Evolutionary conservation across 768 basidiomycete genomes (phyloP), one percentile per base, ranked within the genome.

Genomic region (Clitopilus hobsonii): DNA sequence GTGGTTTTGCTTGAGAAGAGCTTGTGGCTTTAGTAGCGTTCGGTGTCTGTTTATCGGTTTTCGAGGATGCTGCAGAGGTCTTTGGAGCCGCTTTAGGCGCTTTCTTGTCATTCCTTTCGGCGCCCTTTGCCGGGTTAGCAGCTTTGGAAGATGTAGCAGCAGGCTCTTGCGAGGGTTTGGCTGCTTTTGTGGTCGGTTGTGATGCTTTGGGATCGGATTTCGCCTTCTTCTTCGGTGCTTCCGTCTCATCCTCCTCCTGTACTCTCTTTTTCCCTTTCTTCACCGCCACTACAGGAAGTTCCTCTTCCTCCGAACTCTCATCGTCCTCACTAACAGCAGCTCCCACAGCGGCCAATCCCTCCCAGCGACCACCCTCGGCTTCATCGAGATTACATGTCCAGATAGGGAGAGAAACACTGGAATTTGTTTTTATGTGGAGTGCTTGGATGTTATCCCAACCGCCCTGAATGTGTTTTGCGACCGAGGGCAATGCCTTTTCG

Each of bases 361-460:
- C 74, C 84, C 88, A 91, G 24, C 86, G 72, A 5, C 80, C 83
- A 14, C 78, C 81, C 45, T 80, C 78, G 2, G 65, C 71, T 11
- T 73, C 80, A 26, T 85, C 84, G n/a, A 97, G 77, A 5, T 78
- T 73, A 67, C 88, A 91, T 20, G 76, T 81, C 93, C 94, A 99
- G 65, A 99, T 85, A 4, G 97, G 97, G n/a, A 99, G 71, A 60
- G 87, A 84, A 28, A 85, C 76, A 52, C 89, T 91, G 10, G 82
- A 82, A 60, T 84, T 90, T 1, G 94, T 96, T 72, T 98, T 98
- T 73, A 99, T 83, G 60, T 91, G 81, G 18, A 99, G 69, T 55
- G 83, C 86, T 63, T 95, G 92, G 51, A 98, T 76, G 69, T 98
- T 97, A 52, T 88, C 86, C 94, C 95, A 98, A 24, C 83, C 85